Evolutionary conservation across 1,284 basidiomycete genomes (phyloP).

Genomic region (Moniliophthora roreri): DNA sequence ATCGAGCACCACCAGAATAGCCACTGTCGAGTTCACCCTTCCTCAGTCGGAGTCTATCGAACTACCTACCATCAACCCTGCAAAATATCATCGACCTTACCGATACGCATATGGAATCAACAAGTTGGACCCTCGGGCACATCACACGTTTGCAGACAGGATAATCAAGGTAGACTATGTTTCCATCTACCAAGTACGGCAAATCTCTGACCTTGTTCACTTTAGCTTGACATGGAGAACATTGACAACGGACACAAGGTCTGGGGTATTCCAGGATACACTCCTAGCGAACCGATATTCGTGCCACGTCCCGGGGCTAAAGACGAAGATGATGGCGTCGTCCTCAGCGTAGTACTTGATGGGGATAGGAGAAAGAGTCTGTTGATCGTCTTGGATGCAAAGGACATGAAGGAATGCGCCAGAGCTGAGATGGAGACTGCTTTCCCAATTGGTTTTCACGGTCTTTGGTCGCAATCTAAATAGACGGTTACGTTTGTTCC

Average conservation of each 20-base stretch:
- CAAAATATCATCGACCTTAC: slow-evolving; percentile 28
- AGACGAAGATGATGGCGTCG: slow-evolving; percentile 36
- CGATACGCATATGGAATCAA: slow-evolving; percentile 33
- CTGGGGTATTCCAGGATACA: slow-evolving; percentile 30
- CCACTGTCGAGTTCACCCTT: slow-evolving; percentile 16
- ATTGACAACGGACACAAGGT: slow-evolving; percentile 16
- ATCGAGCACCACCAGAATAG: slow-evolving; percentile 2
- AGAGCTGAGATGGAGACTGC: slow-evolving; percentile 32
- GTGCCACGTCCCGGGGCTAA: slow-evolving; percentile 26
- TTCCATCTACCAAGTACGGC: too few species aligned
- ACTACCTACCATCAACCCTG: slow-evolving; percentile 32
- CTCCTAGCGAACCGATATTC: slow-evolving; percentile 36
- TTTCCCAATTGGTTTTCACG: slow-evolving; percentile 36
- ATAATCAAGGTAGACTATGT: slow-evolving; percentile 24
- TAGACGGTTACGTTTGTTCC: too few species aligned
- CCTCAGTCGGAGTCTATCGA: slow-evolving; percentile 24
- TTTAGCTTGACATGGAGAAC: slow-evolving; percentile 25
- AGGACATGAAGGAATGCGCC: slow-evolving; percentile 32
- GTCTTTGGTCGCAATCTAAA: slow-evolving; percentile 11
- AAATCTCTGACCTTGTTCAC: slow-evolving; percentile 5
- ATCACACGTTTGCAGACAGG: slow-evolving; percentile 29
- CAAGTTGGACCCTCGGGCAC: slow-evolving; percentile 18
- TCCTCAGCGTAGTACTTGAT: slow-evolving; percentile 35
- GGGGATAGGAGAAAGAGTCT: slow-evolving; percentile 8
- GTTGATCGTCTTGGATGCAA: slow-evolving; percentile 18